Evolutionary conservation across 192 early-diverging fungal genomes (phyloP), one percentile per base, ranked within the genome.

Genomic region (Glomus cerebriforme): DNA sequence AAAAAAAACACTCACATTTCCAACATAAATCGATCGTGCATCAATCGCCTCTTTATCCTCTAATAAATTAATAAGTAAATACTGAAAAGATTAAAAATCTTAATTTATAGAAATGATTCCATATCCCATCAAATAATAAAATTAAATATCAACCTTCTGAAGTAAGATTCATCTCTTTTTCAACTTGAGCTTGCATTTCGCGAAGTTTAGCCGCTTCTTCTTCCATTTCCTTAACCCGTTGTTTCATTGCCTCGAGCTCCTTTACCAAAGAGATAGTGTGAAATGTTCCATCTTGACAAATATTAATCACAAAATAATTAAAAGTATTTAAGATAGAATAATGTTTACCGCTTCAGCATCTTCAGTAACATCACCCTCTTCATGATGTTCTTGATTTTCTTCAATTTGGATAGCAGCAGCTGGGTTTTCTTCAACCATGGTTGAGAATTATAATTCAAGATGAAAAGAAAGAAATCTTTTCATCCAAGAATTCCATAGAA

Each of bases 21-120:
- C 96, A 31, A 98, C 94, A 82, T 97, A 98, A 66, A 97, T 92
- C 34, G 96, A 98, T 80, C 97, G 86, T 19, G 83, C 77, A 62
- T 99, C 97, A 26, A 93, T 91, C 49, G 92, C 92, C 63, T 93
- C 92, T 74, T 90, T 90, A 43, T 91, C 90, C 82, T 81, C 19
- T 59, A n/a, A 47, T 19, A 70, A 71, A 65, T 26, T 37, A 31
- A 43, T 43, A 43, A 43, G 12, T 27, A 73, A n/a, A 19, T n/a
- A 75, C 12, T 29, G 35, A 27, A 15, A 17, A 5, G 49, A 54
- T 32, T 62, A 39, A 6, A 72, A 32, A 49, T 31, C 13, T 13
- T 45, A 37, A 4, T 49, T 32, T 34, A 26, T n/a, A 10, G 13
- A 19, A 54, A 27, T n/a, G 9, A 17, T 24, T 22, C 6, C 15